Percentiles rank a stretch among this genome's conserved stretches.
phyloP scores from a whole-genome alignment of 2,329 filamentous ascomycete species.

The Sarocladium kiliense region DNA sequence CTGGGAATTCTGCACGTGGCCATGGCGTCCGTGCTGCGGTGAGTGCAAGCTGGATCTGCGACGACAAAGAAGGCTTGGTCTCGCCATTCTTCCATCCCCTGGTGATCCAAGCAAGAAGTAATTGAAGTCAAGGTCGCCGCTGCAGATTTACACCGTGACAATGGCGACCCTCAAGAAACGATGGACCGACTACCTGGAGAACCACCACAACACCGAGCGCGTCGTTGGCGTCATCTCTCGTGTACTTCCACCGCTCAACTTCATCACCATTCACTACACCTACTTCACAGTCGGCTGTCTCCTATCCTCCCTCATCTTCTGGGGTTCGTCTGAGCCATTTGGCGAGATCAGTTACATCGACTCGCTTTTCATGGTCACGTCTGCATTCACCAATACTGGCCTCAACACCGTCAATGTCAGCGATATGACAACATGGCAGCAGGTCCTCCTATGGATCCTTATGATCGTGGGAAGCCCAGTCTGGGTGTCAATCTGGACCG shows the following conservation, averaged over 20 bases:
- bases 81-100: neutral
- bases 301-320: slow-evolving; percentile 56
- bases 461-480: slow-evolving; percentile 63
- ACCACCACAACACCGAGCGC: slow-evolving; percentile 2
- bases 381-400: slow-evolving; percentile 60
- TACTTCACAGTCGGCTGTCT: slow-evolving; percentile 58
- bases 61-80: neutral
- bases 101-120: neutral
- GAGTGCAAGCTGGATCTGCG: neutral
- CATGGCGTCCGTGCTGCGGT: neutral
- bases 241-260: slow-evolving; percentile 45
- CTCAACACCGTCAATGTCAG: slow-evolving; percentile 64
- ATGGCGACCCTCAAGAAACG: slow-evolving; percentile 1
- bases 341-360: slow-evolving; percentile 55
- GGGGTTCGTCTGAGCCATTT: slow-evolving; percentile 46
- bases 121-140: neutral
- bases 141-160: neutral
- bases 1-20: neutral
- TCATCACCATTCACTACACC: slow-evolving; percentile 60
- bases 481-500: slow-evolving; percentile 61
- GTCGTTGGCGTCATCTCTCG: neutral
- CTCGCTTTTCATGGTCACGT: slow-evolving; percentile 60
- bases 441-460: slow-evolving; percentile 58
- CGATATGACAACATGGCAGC: slow-evolving; percentile 61
- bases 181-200: slow-evolving; percentile 8